Evolutionary conservation across 768 basidiomycete species (phyloP), one percentile per base, ranked within the genome.

Genomic region (Amanita muscaria): DNA sequence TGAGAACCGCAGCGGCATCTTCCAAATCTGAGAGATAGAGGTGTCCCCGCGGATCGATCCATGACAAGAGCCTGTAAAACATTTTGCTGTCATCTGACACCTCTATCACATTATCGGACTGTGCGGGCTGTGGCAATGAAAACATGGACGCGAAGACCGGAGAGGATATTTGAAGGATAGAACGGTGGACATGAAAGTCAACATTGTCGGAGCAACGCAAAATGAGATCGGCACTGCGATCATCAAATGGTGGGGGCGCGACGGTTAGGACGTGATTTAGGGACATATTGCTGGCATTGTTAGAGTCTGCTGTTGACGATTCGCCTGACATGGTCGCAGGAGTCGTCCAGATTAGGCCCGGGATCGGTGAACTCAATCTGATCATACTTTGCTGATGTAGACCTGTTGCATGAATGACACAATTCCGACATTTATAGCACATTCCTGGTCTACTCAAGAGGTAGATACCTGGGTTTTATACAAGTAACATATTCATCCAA

Each of bases 101-200:
- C 16, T 44, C 43, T 29, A 44, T 18, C 22, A 36, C 43, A 21
- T 42, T 42, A 31, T 33, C 15, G 8, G 33, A n/a, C 4, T 11
- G 22, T 12, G 8, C 8, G 6, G 43, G 43, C 23, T 46, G 45
- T 32, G 45, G 45, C 19, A 46, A 16, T 5, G 37, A 39, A 12
- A 46, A 15, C 45, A 46, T 46, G 14, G 37, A 19, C 16, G 16
- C 37, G 34, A 46, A 46, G 24, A 46, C 25, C 25, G 39, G 25
- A 9, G 45, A 46, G 23, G 37, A 39, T 25, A 46, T 30, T 8
- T 27, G 37, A n/a, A 46, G 39, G 9, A 46, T 16, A 6, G 19
- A 14, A 31, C 29, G 24, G 23, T 46, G 36, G 36, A 46, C 45
- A 36, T 30, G 37, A 15, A 46, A 46, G 29, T 46, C 37, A 15